A percentile compares a stretch with the other conserved stretches of the same genome.
These are phyloP conservation scores for Aspergillus calidoustus DNA, from an alignment of 2,329 filamentous ascomycete species.

Conservation along the genomic window DNA sequence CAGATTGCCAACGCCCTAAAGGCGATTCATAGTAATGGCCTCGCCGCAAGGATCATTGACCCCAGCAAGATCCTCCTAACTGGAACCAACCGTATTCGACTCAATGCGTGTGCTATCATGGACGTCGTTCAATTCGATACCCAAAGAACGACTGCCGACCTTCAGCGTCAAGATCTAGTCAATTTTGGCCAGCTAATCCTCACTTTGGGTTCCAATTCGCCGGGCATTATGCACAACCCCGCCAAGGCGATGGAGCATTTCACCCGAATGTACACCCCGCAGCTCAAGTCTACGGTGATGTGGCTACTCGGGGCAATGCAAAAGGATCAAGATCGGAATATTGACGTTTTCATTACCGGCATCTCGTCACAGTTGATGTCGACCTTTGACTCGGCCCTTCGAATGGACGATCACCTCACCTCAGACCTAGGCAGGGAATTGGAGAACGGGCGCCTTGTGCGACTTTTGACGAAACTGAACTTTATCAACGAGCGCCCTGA, in stretches of 20 bases:
- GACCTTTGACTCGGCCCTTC: conserved; percentile 77
- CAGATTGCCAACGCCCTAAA: conserved; percentile 89
- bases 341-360: conserved; percentile 77
- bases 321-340: conserved; percentile 66
- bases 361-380: conserved; percentile 78
- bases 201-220: conserved; percentile 74
- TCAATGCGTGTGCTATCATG: conserved; percentile 85
- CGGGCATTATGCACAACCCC: conserved; percentile 63
- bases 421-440: conserved; percentile 77
- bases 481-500: conserved; percentile 90
- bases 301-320: conserved; percentile 77
- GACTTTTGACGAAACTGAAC: conserved; percentile 81
- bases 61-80: conserved; percentile 88
- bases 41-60: conserved; percentile 86
- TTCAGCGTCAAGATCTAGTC: conserved; percentile 85
- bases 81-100: conserved; percentile 83
- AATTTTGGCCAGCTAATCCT: conserved; percentile 84
- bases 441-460: conserved; percentile 84
- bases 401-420: conserved; percentile 74
- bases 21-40: conserved; percentile 76
- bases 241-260: conserved; percentile 77
- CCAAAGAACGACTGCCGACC: conserved; percentile 69
- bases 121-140: conserved; percentile 86
- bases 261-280: conserved; percentile 73
- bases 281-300: conserved; percentile 76